Evolutionary conservation across 2,329 filamentous ascomycete species (phyloP), one percentile per base, ranked within the genome.

Genomic region (Fonsecaea monophora): DNA sequence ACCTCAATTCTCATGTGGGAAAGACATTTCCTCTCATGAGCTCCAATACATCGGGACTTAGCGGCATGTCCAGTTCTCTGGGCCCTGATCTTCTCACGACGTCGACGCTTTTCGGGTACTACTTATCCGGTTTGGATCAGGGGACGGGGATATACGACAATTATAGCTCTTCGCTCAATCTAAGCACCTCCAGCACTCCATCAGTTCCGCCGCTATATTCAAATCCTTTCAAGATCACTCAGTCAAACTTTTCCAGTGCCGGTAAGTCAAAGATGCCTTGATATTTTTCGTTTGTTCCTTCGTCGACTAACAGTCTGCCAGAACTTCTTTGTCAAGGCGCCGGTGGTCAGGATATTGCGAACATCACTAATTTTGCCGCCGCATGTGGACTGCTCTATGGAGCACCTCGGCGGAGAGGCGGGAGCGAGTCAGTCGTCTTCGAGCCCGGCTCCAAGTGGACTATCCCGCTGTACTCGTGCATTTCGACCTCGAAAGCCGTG

Each of bases 381-480:
- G 67, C 56, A 6, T 84, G 81, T 60, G 79, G 78, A 1, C 67
- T 82, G 0, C 68, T 84, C 0, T 74, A 77, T 4, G 82, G 81
- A 0, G 76, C 78, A 0, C 76, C 82, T 0, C 70, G 70, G 12
- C 76, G 79, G 13, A 64, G 72, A 0, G 80, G 82, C 59, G 75
- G 73, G 0, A 76, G 74, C 1, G 68, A 73, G 3, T 71, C 74
- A 1, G 68, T 79, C 1, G 67, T 81, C 2, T 79, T 79, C 35
- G 78, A 82, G 18, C 75, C 77, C 9, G 77, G 77, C 4, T 79
- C 79, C 13, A 66, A 73, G 35, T 85, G 82, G 82, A 77, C 77
- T 0, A 70, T 77, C 1, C 78, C 80, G 0, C 62, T 84, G 0
- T 83, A 83, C 66, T 74, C 77, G 0, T 85, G 83, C 67, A 80